Percentiles rank a stretch among this genome's conserved stretches.
Conservation (phyloP, 805 yeast species). For the Babjeviella inositovora region DNA sequence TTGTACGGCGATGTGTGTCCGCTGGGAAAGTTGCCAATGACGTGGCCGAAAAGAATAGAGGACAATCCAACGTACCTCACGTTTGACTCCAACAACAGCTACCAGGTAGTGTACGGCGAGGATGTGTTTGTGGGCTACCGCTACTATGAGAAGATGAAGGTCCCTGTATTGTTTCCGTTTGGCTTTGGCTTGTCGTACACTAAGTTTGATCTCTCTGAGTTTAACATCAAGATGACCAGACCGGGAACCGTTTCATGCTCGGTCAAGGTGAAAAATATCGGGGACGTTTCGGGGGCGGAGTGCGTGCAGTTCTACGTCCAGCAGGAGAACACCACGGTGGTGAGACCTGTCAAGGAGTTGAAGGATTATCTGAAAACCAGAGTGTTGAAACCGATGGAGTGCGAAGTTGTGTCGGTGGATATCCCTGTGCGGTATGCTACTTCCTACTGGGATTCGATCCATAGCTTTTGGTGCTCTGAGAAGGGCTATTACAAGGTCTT, state of each 20-base stretch:
- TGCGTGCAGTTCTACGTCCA: constrained; percentile 15
- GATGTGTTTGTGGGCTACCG: constrained; percentile 22
- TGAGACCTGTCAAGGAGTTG: constrained; percentile 18
- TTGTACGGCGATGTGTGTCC: constrained; percentile 19
- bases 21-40: constrained; percentile 15
- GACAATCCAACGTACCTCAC: constrained; percentile 14
- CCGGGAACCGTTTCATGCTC: too few relatives aligned
- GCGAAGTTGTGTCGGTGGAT: constrained; percentile 8
- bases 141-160: constrained; percentile 15
- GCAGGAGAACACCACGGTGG: constrained; percentile 10
- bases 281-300: constrained; percentile 14
- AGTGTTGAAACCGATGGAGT: constrained; percentile 12
- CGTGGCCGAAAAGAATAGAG: constrained; percentile 11
- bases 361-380: constrained; percentile 17
- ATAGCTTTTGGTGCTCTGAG: constrained; percentile 15
- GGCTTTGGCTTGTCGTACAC: constrained; percentile 22
- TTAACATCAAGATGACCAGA: constrained; percentile 7
- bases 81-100: constrained; percentile 12
- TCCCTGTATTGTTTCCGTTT: constrained; percentile 16
- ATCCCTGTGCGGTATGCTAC: constrained; percentile 15
- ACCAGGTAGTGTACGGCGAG: constrained; percentile 19
- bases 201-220: constrained; percentile 6
- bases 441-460: constrained; percentile 15
- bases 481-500: constrained; percentile 14
- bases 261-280: constrained; percentile 14